Conservation (phyloP, 2,329 filamentous ascomycete genomes). For the Endocalyx cinctus region DNA sequence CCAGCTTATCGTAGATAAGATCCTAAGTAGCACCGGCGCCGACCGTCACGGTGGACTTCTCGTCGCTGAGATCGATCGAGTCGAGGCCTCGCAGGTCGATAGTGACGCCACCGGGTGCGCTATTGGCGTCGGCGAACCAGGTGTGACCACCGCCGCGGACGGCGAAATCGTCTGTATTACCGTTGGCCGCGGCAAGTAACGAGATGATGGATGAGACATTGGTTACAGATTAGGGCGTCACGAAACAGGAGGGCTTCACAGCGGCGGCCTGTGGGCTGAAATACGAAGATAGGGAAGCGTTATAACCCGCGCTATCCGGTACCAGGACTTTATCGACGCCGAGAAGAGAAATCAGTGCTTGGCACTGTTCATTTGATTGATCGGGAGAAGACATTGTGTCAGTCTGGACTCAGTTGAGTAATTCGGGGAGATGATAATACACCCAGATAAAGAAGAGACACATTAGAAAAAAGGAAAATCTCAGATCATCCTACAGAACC, state of each 20-base stretch:
- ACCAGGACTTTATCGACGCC: slow-evolving; percentile 12
- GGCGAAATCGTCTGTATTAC: slow-evolving; percentile 34
- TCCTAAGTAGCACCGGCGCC: slow-evolving; percentile 41
- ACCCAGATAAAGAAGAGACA: too few relatives aligned
- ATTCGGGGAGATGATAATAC: too few relatives aligned
- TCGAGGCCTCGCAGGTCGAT: slow-evolving; percentile 40
- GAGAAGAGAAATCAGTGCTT: slow-evolving; percentile 10
- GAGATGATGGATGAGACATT: slow-evolving; percentile 25
- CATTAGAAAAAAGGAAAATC: too few relatives aligned
- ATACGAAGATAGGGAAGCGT: slow-evolving; percentile 13
- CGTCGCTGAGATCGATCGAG: slow-evolving; percentile 25
- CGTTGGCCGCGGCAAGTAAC: slow-evolving; percentile 11
- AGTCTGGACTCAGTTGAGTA: too few relatives aligned
- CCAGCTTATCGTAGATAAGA: slow-evolving; percentile 36
- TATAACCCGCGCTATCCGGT: slow-evolving; percentile 11
- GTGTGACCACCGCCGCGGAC: slow-evolving; percentile 50
- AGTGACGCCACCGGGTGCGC: slow-evolving; percentile 33
- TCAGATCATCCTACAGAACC: too few relatives aligned
- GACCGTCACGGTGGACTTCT: slow-evolving; percentile 32
- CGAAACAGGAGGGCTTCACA: slow-evolving; percentile 17
- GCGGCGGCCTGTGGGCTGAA: slow-evolving; percentile 11
- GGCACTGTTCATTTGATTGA: too few relatives aligned
- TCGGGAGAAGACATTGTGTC: too few relatives aligned
- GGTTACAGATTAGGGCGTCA: slow-evolving; percentile 15
- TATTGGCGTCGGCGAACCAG: slow-evolving; percentile 39